Evolutionary conservation across 176 grass and related monocot genomes (phyloP), one percentile per base, ranked within the genome.

Genomic region (Lolium rigidum): DNA sequence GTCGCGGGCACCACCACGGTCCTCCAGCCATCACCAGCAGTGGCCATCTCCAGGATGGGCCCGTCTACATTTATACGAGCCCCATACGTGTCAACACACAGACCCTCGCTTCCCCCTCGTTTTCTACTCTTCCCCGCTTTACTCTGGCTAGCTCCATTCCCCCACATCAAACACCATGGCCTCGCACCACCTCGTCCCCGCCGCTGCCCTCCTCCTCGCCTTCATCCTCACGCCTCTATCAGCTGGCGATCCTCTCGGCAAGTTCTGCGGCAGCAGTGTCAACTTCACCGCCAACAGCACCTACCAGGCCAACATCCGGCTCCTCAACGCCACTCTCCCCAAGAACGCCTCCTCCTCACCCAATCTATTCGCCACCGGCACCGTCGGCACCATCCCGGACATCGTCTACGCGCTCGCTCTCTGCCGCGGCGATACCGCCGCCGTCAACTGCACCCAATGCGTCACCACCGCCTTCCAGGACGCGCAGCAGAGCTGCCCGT

Each of bases 401-500:
- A 69, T 54, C 59, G 57, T 69, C 26, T 89, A 69, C 37, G 92
- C 86, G 39, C 83, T 94, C 44, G 71, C 75, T 20, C 73, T 92
- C 76, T 95, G 93, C 61, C 90, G 90, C 26, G 93, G 93, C 2
- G 90, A 94, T 10, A 7, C 48, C 49, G 83, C 67, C 56, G 28
- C 71, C 8, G 35, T 61, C 18, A 57, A 56, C 5, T 94, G 92
- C 47, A 10, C 3, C 0, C 7, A 7, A 58, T 94, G 93, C 82
- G 49, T 90, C 65, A 15, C 16, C 78, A 22, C 35, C n/a, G 57
- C 79, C 37, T 13, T 47, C 50, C 28, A n/a, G 58, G 81, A 85
- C 28, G 41, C 89, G 47, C 71, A 80, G 63, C 77, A 81, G 49
- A 9, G 72, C 12, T 94, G 90, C 39, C 28, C 72, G 1, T 64